Evolutionary conservation across 352 stramenopile genomes (phyloP).

Genomic region (Globisporangium paddicum): DNA sequence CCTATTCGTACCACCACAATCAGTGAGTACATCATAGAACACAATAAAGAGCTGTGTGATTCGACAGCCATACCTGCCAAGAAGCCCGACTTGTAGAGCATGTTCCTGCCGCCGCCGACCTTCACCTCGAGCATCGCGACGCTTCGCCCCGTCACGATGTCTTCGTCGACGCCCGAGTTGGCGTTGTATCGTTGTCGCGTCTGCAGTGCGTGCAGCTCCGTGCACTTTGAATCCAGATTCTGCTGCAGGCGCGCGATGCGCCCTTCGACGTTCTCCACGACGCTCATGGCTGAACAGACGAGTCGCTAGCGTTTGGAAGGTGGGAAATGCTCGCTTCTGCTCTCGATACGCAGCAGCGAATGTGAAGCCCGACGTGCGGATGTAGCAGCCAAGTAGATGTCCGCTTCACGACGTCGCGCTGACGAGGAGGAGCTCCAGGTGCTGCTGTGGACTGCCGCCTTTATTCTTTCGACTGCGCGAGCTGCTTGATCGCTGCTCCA

Average conservation of each 20-base stretch:
- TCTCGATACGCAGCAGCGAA: not conserved
- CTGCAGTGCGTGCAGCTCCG: constrained; percentile 39
- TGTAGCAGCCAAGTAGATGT: not conserved
- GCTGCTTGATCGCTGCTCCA: not conserved
- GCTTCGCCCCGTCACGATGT: constrained; percentile 31
- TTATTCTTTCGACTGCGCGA: not conserved
- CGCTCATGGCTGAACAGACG: constrained; percentile 32
- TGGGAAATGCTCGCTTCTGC: not conserved
- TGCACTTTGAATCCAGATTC: constrained; percentile 30
- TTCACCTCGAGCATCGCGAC: constrained; percentile 42
- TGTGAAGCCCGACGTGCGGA: not conserved
- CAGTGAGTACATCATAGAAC: not conserved
- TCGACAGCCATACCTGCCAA: constrained; percentile 20
- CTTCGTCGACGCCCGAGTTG: constrained; percentile 43
- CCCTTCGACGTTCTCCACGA: constrained; percentile 59
- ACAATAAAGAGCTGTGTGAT: not conserved
- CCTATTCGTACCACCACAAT: not conserved
- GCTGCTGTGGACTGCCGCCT: not conserved
- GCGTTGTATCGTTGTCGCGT: constrained; percentile 46
- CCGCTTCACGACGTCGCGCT: not conserved
- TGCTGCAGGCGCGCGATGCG: constrained; percentile 52
- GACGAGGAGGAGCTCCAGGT: not conserved
- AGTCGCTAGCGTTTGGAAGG: not conserved
- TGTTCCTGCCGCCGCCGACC: constrained; percentile 33
- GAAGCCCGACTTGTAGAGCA: constrained; percentile 44